Conservation (phyloP, 2,329 filamentous ascomycete species). For the Ceratocystis eucalypticola region DNA sequence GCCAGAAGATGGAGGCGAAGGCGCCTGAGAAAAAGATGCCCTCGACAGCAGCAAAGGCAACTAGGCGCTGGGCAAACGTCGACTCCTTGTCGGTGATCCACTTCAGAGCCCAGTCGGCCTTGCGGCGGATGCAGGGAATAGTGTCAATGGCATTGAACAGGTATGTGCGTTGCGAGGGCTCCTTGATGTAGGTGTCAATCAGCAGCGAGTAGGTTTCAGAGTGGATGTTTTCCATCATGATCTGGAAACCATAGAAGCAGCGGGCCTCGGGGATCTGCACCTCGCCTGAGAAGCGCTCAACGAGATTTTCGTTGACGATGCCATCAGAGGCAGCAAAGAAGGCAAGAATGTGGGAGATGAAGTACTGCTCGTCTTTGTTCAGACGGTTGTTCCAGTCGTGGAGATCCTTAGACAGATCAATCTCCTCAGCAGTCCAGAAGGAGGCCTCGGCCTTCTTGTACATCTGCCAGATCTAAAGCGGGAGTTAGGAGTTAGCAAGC, state of each 20-base stretch:
- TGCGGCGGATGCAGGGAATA: slow-evolving; percentile 95
- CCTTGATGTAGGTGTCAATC: slow-evolving; percentile 99
- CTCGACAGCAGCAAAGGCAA: slow-evolving; percentile 95
- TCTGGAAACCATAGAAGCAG: slow-evolving; percentile 99
- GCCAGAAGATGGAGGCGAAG: slow-evolving; percentile 98
- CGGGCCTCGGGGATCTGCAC: slow-evolving; percentile 95
- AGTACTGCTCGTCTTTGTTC: slow-evolving; percentile 94
- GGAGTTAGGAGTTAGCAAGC: background rate
- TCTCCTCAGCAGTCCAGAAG: slow-evolving; percentile 99
- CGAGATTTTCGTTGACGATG: slow-evolving; percentile 98
- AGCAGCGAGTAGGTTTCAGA: slow-evolving; percentile 98
- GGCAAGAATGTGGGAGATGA: slow-evolving; percentile 94
- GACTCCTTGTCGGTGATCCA: slow-evolving; percentile 94
- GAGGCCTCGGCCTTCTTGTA: slow-evolving; percentile 99
- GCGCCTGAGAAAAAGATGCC: slow-evolving; percentile 99
- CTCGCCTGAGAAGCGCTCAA: slow-evolving; percentile 93
- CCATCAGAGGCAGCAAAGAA: slow-evolving; percentile 99
- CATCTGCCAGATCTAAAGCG: slow-evolving; percentile 89
- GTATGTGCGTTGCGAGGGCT: slow-evolving; percentile 82
- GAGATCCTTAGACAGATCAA: slow-evolving; percentile 95
- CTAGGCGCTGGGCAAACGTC: slow-evolving; percentile 86
- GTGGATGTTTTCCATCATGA: slow-evolving; percentile 99
- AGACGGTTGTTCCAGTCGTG: slow-evolving; percentile 98
- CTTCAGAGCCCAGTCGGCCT: slow-evolving; percentile 91
- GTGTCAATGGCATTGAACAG: slow-evolving; percentile 98